Percentiles rank a stretch among this genome's conserved stretches.
Evolutionary conservation across 1,139 yeast species (phyloP).

Genomic region (Suhomyces bokatorum): DNA sequence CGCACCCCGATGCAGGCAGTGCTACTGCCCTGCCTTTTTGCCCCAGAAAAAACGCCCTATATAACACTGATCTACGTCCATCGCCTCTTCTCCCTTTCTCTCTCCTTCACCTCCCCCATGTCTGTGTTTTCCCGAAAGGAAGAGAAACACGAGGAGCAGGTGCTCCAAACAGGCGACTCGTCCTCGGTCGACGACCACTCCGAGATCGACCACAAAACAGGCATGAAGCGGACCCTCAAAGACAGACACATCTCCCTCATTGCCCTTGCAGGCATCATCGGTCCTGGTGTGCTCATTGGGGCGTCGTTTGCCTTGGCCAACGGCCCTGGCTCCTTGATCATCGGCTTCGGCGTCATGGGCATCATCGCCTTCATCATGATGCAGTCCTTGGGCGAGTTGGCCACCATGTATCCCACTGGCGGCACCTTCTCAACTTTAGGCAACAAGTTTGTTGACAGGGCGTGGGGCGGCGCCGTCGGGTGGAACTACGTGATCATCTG

Average conservation of each 20-base stretch:
- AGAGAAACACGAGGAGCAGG: slow-evolving; percentile 4
- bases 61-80: no score
- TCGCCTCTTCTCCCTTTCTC: background rate
- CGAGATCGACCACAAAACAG: slow-evolving; percentile 17
- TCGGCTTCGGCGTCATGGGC: slow-evolving; percentile 53
- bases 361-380: slow-evolving; percentile 58
- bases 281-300: slow-evolving; percentile 54
- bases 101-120: background rate
- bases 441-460: slow-evolving; percentile 53
- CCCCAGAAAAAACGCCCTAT: no score
- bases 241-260: slow-evolving; percentile 47
- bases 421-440: slow-evolving; percentile 58
- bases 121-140: background rate
- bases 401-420: slow-evolving; percentile 53
- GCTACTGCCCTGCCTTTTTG: no score
- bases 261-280: slow-evolving; percentile 57
- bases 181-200: slow-evolving; percentile 11
- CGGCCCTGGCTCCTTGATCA: slow-evolving; percentile 48
- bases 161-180: slow-evolving; percentile 1
- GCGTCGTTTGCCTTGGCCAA: slow-evolving; percentile 46
- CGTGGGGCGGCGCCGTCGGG: slow-evolving; percentile 61
- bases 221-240: slow-evolving; percentile 38
- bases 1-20: no score
- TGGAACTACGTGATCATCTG: slow-evolving; percentile 65
- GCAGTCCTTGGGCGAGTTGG: slow-evolving; percentile 58